Base-by-base conservation (phyloP, 2,329 filamentous ascomycete genomes). In the Macrophomina pseudophaseolina region DNA sequence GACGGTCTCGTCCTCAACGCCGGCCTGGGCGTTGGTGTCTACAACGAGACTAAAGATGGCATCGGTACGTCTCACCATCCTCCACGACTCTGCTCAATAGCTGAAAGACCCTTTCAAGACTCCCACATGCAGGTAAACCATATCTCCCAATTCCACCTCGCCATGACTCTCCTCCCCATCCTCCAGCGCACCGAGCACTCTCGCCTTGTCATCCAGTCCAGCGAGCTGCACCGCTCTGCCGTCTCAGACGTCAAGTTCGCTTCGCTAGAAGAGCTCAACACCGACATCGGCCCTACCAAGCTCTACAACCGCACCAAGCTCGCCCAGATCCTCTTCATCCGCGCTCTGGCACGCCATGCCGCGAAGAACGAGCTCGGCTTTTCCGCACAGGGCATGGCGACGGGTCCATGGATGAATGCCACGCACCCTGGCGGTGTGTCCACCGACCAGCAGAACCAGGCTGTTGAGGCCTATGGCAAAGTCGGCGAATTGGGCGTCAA, bases 291-390 rank as follows among this genome's bases (percentile, higher is more conserved):
- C 1, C 72, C 83, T 1, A 78, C 76, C 35, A 78, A 79, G 28
- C 76, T 85, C n/a, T 85, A 86, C 74, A 79, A 76, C 52, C 80
- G 83, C 59, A 80, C 78, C 7, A 85, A 86, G 71, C 80, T 85
- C 14, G 82, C 82, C 1, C 80, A 84, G 67, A 73, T 85, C 14
- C 73, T 85, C 5, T 82, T 84, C 49, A 75, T 80, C 9, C 79
- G 77, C 7, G 79, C 81, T 1, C 72, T 86, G 1, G 72, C 78
- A 33, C 73, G 77, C 30, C 76, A 80, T 18, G 78, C 80, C 65
- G 71, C 74, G 32, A 73, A 74, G 4, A 76, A 77, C 9, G 68
- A 81, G 66, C 71, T 82, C 14, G 76, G 75, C n/a, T 72, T 74
- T 49, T 66, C 67, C 30, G 42, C 32, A 9, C 56, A 72, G 2